phyloP scores from a whole-genome alignment of 2,329 filamentous ascomycete genomes.

The Trichoderma simmonsii region DNA sequence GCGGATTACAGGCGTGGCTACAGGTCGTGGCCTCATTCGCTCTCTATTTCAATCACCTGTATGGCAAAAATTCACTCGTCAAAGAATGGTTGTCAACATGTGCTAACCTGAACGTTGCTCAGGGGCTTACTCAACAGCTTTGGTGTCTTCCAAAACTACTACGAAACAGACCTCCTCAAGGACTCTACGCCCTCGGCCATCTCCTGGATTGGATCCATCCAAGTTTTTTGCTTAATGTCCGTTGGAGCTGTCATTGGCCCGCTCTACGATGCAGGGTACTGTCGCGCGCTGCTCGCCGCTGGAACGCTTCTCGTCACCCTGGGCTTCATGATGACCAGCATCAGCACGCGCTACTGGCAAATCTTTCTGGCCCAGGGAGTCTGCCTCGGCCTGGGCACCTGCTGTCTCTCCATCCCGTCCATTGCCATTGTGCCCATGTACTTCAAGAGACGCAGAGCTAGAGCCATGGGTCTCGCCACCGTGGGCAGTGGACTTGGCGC shows the following conservation, averaged over 20 bases:
- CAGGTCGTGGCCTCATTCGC: constrained; percentile 35
- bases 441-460: constrained; percentile 37
- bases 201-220: constrained; percentile 45
- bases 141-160: constrained; percentile 37
- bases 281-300: constrained; percentile 33
- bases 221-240: constrained; percentile 41
- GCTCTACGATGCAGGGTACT: constrained; percentile 43
- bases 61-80: background rate
- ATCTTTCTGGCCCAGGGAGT: constrained; percentile 39
- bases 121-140: constrained; percentile 37
- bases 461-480: constrained; percentile 43
- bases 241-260: constrained; percentile 40
- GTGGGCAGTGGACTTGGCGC: constrained; percentile 41
- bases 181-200: constrained; percentile 32
- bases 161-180: constrained; percentile 29
- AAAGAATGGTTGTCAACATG: background rate
- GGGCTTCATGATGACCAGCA: constrained; percentile 45
- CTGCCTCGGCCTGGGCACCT: constrained; percentile 38
- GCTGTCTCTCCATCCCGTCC: constrained; percentile 35
- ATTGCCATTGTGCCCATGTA: constrained; percentile 40
- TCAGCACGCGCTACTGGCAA: constrained; percentile 45
- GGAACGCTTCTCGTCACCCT: constrained; percentile 37
- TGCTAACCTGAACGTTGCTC: background rate
- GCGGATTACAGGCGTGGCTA: constrained; percentile 35
- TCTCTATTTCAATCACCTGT: constrained; percentile 38